phyloP scores from a whole-genome alignment of 2,329 filamentous ascomycete species.

The Geosmithia flava region DNA sequence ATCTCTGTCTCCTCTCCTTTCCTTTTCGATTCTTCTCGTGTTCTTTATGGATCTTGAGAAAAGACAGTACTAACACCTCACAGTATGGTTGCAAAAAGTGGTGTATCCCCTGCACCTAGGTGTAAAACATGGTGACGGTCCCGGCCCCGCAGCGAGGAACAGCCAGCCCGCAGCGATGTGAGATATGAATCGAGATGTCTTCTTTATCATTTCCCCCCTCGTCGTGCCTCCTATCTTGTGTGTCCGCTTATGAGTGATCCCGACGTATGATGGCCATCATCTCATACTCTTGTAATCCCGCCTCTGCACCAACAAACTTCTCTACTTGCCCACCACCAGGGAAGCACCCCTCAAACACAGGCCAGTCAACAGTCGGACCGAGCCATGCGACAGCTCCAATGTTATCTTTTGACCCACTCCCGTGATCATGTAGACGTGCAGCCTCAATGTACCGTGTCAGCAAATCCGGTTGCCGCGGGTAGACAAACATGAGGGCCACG shows the following conservation, averaged over 20 bases:
- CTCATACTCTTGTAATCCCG: slow-evolving; percentile 1
- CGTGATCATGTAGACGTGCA: slow-evolving; percentile 1
- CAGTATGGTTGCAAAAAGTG: no score
- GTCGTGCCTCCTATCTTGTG: no score
- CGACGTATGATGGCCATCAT: slow-evolving; percentile 1
- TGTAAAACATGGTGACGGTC: no score
- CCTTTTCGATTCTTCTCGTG: no score
- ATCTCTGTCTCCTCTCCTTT: no score
- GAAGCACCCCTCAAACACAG: slow-evolving; percentile 10
- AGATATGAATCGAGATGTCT: no score
- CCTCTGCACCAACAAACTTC: neutral
- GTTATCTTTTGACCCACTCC: neutral
- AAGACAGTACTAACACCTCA: no score
- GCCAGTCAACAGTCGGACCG: slow-evolving; percentile 13
- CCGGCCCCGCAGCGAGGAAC: no score
- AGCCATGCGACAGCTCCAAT: slow-evolving; percentile 10
- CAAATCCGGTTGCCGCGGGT: slow-evolving; percentile 17
- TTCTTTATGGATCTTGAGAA: no score
- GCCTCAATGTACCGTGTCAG: slow-evolving; percentile 13
- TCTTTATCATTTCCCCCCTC: no score
- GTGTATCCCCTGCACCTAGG: no score
- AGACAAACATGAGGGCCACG: slow-evolving; percentile 16
- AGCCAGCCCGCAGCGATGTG: no score
- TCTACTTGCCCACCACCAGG: neutral
- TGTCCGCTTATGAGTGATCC: neutral